These are phyloP conservation scores for Diversispora epigaea DNA, from an alignment of 192 early-diverging fungal species.

Conservation along the genomic window DNA sequence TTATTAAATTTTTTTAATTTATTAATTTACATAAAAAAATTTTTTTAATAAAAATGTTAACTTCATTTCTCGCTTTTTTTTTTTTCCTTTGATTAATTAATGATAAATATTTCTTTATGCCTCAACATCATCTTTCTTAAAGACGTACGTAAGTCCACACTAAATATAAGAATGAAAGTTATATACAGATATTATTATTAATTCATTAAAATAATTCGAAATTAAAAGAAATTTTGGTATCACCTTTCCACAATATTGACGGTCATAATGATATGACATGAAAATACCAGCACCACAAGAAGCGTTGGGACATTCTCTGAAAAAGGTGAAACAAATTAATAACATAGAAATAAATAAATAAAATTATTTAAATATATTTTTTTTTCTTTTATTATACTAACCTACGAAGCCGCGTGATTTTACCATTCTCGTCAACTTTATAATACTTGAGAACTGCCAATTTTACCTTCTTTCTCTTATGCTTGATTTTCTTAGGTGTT, in stretches of 20 bases:
- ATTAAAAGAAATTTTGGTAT: background rate
- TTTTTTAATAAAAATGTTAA: too few species aligned
- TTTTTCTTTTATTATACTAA: background rate
- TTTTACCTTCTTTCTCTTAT: conserved; percentile 99
- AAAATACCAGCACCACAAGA: conserved; percentile 99
- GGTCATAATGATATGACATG: conserved; percentile 97
- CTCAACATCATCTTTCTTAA: conserved; percentile 71
- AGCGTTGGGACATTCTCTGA: conserved; percentile 93
- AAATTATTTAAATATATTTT: background rate
- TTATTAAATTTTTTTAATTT: too few species aligned
- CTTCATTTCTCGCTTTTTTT: too few species aligned
- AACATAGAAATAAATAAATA: background rate
- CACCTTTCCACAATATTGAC: conserved; percentile 91
- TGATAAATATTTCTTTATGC: conserved; percentile 33
- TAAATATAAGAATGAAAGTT: conserved; percentile 23
- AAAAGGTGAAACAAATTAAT: background rate
- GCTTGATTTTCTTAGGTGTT: conserved; percentile 99
- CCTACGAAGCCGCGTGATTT: conserved; percentile 92
- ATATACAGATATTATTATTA: background rate
- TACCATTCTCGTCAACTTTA: conserved; percentile 96
- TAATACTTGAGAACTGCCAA: conserved; percentile 98
- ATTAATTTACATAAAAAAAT: too few species aligned
- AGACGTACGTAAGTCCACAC: conserved; percentile 95
- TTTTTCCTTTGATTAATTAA: too few species aligned
- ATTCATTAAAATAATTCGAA: too few species aligned